Base-by-base conservation (phyloP, 169 alveolate species). In the Plasmodium blacklocki region DNA sequence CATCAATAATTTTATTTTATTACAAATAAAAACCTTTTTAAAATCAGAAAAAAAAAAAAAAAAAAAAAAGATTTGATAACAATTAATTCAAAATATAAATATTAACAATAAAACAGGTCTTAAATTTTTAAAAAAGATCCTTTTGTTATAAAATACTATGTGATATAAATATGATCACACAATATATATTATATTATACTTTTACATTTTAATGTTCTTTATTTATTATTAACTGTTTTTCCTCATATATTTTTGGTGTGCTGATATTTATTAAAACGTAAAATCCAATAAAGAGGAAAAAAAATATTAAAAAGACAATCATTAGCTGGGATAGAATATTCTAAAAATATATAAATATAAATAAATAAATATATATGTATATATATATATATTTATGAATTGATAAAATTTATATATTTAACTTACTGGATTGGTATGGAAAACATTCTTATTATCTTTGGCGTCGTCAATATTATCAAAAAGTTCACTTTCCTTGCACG, bases 161-260 rank as follows among this genome's bases (percentile, higher is more conserved):
- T 39, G 47, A 39, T 39, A 39, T 39, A 39, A 39, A 39, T 39
- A 49, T 47, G 3, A 64, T 58, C 50, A 74, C 32, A 58, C 32
- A 26, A 74, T 58, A 63, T 23, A 73, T 60, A 45, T 29, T 43
- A 12, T 62, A 50, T 66, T 76, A 39, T 52, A 11, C 66, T 64
- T 21, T 78, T 26, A 59, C 62, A 67, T 66, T 43, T 80, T 63
- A 80, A 23, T 80, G 90, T 43, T 80, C 90, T 71, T 80, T 80
- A 62, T 80, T 80, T 67, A 80, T 80, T 50, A 80, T 67, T 80
- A 80, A 80, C 59, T 80, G 90, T 80, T 60, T 80, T 54, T 80
- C 90, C 58, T 80, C 90, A 45, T 29, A 80, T 56, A 54, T 80
- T 52, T 68, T 80, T n/a, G 90, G 90, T 45, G 90, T 80, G 21